phyloP scores from a whole-genome alignment of 345 rosid species.

The Syzygium jambos region DNA sequence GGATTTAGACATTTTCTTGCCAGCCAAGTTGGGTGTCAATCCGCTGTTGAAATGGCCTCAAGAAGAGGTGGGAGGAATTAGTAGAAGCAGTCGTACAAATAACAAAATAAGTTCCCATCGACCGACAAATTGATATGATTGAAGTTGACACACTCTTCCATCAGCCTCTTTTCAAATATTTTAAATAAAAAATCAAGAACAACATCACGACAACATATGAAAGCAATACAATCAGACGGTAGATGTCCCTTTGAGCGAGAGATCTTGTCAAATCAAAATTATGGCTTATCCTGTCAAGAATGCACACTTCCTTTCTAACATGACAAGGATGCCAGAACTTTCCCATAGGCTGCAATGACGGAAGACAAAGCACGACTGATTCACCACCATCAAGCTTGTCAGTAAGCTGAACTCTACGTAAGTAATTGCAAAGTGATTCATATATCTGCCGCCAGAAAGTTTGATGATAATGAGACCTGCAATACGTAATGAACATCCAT shows the following conservation, averaged over 20 bases:
- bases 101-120: neutral
- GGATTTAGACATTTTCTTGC: neutral
- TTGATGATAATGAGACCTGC: conserved; percentile 67
- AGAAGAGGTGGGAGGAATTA: neutral
- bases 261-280: neutral
- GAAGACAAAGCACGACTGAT: neutral
- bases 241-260: neutral
- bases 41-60: neutral
- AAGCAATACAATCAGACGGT: neutral
- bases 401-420: neutral
- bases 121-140: neutral
- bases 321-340: neutral
- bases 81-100: neutral
- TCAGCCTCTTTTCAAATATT: neutral
- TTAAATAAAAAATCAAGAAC: neutral
- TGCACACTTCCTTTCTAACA: neutral
- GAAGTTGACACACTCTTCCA: neutral
- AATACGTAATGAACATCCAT: conserved; percentile 2
- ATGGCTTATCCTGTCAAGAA: neutral
- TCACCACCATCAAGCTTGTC: neutral
- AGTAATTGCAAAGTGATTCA: conserved; percentile 10
- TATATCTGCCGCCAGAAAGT: conserved; percentile 78
- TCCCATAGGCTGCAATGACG: neutral
- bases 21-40: neutral
- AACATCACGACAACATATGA: neutral